Base-by-base conservation (phyloP, 2,329 filamentous ascomycete genomes). In the Clonostachys chloroleuca region DNA sequence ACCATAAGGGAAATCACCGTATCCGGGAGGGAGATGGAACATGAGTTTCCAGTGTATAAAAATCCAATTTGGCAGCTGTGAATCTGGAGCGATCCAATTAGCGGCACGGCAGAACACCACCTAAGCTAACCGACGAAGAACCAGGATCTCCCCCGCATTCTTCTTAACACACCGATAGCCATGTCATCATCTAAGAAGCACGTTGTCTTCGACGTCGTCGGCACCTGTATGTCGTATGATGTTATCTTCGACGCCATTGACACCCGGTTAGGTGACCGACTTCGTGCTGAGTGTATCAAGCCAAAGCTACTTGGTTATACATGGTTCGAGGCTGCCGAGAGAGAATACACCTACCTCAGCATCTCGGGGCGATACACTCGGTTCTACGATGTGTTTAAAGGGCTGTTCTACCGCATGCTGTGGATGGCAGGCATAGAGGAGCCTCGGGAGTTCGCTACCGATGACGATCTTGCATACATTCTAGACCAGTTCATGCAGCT, bases 131-230 rank as follows among this genome's bases (percentile, higher is more conserved):
- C 24, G 9, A 30, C 24, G 24, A 30, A 30, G 24, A 30, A 30
- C 24, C 24, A 30, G 24, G 24, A 30, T 30, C 24, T 30, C 24
- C 24, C 24, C 24, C 24, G 24, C 24, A 30, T 30, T 30, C 24
- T 30, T 30, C 24, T 30, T 8, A 30, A 9, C 8, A 30, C 24
- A 30, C 24, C 2, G 7, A 8, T 30, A 30, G 4, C 36, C 36
- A 39, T 39, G 36, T 39, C 36, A 14, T 39, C 36, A 7, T 14
- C 12, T 7, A 39, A 39, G 16, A 74, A 75, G 47, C 65, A 76
- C 50, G 64, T 75, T 47, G 71, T 75, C 33, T 76, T 75, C 52
- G 73, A 77, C 55, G 68, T 80, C 3, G 77, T 81, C 41, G 74
- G 74, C 42, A 78, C 74, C 14, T 66, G 65, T 47, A 70, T 77